phyloP scores from a whole-genome alignment of 495 filamentous ascomycete species.

The Talaromyces nanjingensis region DNA sequence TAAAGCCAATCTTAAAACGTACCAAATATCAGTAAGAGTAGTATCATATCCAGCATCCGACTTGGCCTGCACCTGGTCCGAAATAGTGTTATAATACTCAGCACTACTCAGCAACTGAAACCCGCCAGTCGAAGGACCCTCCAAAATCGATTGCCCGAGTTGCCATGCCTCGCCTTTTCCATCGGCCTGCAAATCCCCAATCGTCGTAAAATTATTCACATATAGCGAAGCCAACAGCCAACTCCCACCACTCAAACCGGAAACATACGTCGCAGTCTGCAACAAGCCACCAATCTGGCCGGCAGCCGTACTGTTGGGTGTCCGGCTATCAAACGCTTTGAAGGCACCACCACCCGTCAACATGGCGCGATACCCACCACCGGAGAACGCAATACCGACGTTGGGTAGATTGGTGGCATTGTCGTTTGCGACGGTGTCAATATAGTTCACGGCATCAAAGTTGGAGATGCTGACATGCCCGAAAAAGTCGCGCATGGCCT shows the following conservation, averaged over 20 bases:
- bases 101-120: conserved; percentile 41
- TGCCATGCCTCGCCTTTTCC: conserved; percentile 56
- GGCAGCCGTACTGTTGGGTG: conserved; percentile 48
- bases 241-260: conserved; percentile 77
- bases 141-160: conserved; percentile 65
- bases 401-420: conserved; percentile 53
- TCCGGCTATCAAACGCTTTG: conserved; percentile 73
- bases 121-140: conserved; percentile 44
- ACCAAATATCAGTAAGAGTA: conserved; percentile 78
- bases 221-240: conserved; percentile 91
- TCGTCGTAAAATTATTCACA: conserved; percentile 77
- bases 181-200: conserved; percentile 52
- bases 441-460: conserved; percentile 69
- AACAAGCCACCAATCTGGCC: conserved; percentile 78
- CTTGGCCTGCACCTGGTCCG: conserved; percentile 56
- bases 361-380: conserved; percentile 75
- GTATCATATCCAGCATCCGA: conserved; percentile 61
- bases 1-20: not conserved
- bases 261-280: conserved; percentile 72
- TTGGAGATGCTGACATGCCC: conserved; percentile 57
- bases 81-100: conserved; percentile 61
- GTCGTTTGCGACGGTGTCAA: conserved; percentile 44
- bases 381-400: conserved; percentile 51
- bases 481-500: conserved; percentile 63
- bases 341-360: conserved; percentile 77